Evolutionary conservation across 176 grass and related monocot species (phyloP).

Genomic region (Typha latifolia): DNA sequence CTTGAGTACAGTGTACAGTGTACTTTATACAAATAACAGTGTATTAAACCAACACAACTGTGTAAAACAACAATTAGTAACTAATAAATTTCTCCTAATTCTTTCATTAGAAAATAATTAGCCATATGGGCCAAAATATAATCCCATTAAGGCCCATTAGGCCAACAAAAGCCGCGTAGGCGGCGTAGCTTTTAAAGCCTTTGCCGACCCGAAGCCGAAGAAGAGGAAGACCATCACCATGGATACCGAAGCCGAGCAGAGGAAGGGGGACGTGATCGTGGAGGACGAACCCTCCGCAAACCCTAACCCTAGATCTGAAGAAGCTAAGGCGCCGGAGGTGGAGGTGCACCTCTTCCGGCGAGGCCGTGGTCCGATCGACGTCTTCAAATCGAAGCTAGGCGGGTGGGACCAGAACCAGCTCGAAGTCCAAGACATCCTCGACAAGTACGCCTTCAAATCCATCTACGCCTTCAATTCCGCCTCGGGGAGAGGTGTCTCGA

Average conservation of each 20-base stretch:
- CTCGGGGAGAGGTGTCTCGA: constrained; percentile 49
- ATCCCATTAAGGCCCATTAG: no score
- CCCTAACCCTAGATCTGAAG: constrained; percentile 36
- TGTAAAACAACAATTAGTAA: no score
- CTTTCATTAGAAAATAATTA: no score
- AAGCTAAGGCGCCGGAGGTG: constrained; percentile 46
- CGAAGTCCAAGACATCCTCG: constrained; percentile 81
- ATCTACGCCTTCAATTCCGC: constrained; percentile 60
- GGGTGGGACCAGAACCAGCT: constrained; percentile 85
- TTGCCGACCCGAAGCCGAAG: neutral
- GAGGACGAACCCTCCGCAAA: neutral
- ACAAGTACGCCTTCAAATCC: constrained; percentile 73
- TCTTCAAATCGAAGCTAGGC: constrained; percentile 57
- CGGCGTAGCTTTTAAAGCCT: neutral
- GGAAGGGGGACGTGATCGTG: neutral
- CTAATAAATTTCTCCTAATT: no score
- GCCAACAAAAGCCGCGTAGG: no score
- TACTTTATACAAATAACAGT: no score
- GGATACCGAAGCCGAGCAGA: neutral
- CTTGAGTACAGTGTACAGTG: no score
- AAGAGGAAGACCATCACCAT: neutral
- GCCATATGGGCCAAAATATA: no score
- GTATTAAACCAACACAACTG: no score
- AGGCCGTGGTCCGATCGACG: constrained; percentile 53
- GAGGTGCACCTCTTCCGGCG: constrained; percentile 64